These are phyloP conservation scores for Curvularia eragrostidis DNA, from an alignment of 2,329 filamentous ascomycete species.

Conservation along the genomic window DNA sequence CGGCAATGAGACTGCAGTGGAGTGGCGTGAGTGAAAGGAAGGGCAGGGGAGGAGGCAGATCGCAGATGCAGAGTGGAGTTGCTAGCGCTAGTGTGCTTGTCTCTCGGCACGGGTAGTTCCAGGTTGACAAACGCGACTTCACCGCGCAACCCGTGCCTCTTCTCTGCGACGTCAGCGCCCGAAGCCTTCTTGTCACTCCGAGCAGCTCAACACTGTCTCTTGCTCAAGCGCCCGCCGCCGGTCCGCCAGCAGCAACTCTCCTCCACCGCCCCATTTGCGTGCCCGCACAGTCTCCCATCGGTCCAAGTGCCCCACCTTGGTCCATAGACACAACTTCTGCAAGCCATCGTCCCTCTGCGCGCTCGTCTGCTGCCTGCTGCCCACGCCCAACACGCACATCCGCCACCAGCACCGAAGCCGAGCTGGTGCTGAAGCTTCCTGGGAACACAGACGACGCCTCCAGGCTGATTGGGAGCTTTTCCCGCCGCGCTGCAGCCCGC, in stretches of 20 bases:
- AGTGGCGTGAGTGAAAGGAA: not conserved
- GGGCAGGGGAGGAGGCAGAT: slow-evolving; percentile 12
- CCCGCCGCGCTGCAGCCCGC: slow-evolving; percentile 43
- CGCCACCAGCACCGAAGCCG: slow-evolving; percentile 10
- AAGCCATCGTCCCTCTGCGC: slow-evolving; percentile 38
- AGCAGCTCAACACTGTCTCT: slow-evolving; percentile 29
- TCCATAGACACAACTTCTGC: slow-evolving; percentile 37
- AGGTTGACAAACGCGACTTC: slow-evolving; percentile 29
- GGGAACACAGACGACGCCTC: slow-evolving; percentile 28
- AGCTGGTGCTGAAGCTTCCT: slow-evolving; percentile 24
- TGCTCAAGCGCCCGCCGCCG: slow-evolving; percentile 17
- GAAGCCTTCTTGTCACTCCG: slow-evolving; percentile 26
- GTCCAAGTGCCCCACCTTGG: slow-evolving; percentile 44
- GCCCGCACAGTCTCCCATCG: slow-evolving; percentile 35
- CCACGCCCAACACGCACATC: slow-evolving; percentile 21
- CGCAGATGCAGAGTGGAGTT: slow-evolving; percentile 9
- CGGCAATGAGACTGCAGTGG: not conserved
- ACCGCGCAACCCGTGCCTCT: slow-evolving; percentile 32
- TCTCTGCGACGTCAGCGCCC: slow-evolving; percentile 25
- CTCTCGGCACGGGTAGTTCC: slow-evolving; percentile 26
- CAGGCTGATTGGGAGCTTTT: slow-evolving; percentile 45
- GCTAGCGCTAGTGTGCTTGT: slow-evolving; percentile 20
- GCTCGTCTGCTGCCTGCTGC: slow-evolving; percentile 21
- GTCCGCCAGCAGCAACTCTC: slow-evolving; percentile 14
- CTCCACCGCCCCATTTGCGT: slow-evolving; percentile 14